Percentiles rank a stretch among this genome's conserved stretches.
Conservation (phyloP, 106 monocot genomes). For the Triglochin maritima region DNA sequence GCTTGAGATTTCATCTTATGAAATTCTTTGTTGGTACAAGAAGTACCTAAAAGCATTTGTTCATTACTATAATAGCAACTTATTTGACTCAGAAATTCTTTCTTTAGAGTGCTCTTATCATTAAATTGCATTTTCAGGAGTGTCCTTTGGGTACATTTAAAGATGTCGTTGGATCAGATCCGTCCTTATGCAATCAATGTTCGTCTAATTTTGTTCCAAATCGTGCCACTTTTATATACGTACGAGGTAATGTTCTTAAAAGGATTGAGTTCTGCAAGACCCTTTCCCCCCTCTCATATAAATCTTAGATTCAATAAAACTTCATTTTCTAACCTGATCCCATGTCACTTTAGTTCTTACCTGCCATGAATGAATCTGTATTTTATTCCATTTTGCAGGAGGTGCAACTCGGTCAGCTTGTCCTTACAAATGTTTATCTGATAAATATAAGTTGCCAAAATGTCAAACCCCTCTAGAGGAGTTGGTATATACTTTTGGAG, state of each 20-base stretch:
- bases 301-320: not conserved
- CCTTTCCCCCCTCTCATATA: too few species aligned
- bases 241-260: constrained; percentile 47
- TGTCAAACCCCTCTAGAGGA: constrained; percentile 91
- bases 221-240: constrained; percentile 77
- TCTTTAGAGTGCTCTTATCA: not conserved
- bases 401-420: constrained; percentile 64
- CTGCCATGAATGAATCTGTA: not conserved
- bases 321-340: not conserved
- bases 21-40: too few species aligned
- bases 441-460: constrained; percentile 94
- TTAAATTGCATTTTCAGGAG: constrained; percentile 41
- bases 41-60: too few species aligned
- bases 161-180: constrained; percentile 62
- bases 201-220: constrained; percentile 46
- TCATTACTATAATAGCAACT: too few species aligned
- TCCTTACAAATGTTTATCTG: constrained; percentile 82
- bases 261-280: not conserved
- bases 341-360: not conserved
- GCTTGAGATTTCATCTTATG: too few species aligned
- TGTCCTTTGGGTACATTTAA: constrained; percentile 92
- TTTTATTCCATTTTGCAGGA: constrained; percentile 33
- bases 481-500: constrained; percentile 78
- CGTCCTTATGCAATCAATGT: constrained; percentile 67
- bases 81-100: not conserved